Percentiles rank a stretch among this genome's conserved stretches.
phyloP scores from a whole-genome alignment of 352 stramenopile genomes.

The Lagenidium giganteum region DNA sequence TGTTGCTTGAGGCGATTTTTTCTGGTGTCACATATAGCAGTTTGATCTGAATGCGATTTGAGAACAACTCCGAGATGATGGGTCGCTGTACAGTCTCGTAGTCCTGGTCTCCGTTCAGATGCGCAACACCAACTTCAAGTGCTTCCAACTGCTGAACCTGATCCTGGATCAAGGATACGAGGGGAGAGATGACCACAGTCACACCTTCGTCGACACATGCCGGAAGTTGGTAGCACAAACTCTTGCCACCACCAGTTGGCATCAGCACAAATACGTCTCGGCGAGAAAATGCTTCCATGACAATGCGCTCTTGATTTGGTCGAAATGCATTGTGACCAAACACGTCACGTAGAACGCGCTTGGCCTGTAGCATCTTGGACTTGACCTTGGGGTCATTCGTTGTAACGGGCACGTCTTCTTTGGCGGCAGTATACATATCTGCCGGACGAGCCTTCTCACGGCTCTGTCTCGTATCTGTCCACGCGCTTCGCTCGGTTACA shows the following conservation, averaged over 20 bases:
- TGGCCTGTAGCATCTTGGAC: slow-evolving; percentile 66
- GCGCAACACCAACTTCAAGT: slow-evolving; percentile 86
- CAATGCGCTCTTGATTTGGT: slow-evolving; percentile 92
- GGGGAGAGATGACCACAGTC: slow-evolving; percentile 97
- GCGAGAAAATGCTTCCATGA: slow-evolving; percentile 89
- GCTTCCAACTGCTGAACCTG: slow-evolving; percentile 96
- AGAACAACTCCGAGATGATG: slow-evolving; percentile 87
- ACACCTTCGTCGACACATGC: slow-evolving; percentile 89
- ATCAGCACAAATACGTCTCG: slow-evolving; percentile 99
- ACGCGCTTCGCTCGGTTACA: too few species aligned
- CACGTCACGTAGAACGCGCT: slow-evolving; percentile 73
- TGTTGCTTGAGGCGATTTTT: slow-evolving; percentile 90
- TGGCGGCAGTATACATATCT: neutral
- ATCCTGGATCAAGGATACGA: slow-evolving; percentile 99
- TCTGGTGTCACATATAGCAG: slow-evolving; percentile 99
- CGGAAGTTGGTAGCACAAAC: slow-evolving; percentile 96
- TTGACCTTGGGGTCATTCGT: slow-evolving; percentile 37
- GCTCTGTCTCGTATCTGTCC: too few species aligned
- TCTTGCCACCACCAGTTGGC: slow-evolving; percentile 99
- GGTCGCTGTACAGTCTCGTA: slow-evolving; percentile 81
- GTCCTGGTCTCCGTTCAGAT: slow-evolving; percentile 85
- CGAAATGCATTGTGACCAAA: slow-evolving; percentile 97
- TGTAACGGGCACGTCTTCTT: slow-evolving; percentile 3
- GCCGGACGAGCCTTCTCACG: neutral
- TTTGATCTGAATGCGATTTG: slow-evolving; percentile 88